Percentiles rank a stretch among this genome's conserved stretches.
Evolutionary conservation across 2,329 filamentous ascomycete genomes (phyloP).

Genomic region (Fusarium brachygibbosum): DNA sequence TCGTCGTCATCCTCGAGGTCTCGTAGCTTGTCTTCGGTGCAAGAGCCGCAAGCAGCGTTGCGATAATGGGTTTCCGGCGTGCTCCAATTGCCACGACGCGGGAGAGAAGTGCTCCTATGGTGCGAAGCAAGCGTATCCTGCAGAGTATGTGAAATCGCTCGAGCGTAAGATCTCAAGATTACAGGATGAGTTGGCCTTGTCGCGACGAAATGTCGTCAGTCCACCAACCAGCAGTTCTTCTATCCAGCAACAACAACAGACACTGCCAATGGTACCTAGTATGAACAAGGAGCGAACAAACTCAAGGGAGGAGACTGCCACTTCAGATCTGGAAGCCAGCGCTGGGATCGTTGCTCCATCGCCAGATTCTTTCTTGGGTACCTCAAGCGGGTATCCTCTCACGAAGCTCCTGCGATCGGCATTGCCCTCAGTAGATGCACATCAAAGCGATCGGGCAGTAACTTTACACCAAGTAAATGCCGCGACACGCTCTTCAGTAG

Average conservation of each 20-base stretch:
- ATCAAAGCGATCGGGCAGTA: background rate
- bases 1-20: constrained; percentile 13
- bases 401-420: background rate
- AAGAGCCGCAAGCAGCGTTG: constrained; percentile 15
- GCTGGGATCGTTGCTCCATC: constrained; percentile 10
- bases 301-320: background rate
- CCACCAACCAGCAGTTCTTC: background rate
- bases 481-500: background rate
- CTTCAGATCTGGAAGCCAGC: constrained; percentile 14
- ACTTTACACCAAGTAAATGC: background rate
- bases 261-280: background rate
- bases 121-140: constrained; percentile 1
- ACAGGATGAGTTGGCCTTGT: background rate
- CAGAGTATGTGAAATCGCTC: constrained; percentile 8
- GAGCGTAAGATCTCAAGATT: background rate
- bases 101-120: constrained; percentile 11
- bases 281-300: background rate
- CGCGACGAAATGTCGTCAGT: background rate
- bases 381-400: constrained; percentile 13
- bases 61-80: constrained; percentile 10
- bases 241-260: constrained; percentile 2
- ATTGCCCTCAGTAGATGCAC: background rate
- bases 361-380: constrained; percentile 3
- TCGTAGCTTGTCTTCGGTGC: constrained; percentile 3
- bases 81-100: background rate